Percentiles rank a stretch among this genome's conserved stretches.
These are phyloP conservation scores for Diplogelasinospora grovesii DNA, from an alignment of 495 filamentous ascomycete species.

Conservation along the genomic window DNA sequence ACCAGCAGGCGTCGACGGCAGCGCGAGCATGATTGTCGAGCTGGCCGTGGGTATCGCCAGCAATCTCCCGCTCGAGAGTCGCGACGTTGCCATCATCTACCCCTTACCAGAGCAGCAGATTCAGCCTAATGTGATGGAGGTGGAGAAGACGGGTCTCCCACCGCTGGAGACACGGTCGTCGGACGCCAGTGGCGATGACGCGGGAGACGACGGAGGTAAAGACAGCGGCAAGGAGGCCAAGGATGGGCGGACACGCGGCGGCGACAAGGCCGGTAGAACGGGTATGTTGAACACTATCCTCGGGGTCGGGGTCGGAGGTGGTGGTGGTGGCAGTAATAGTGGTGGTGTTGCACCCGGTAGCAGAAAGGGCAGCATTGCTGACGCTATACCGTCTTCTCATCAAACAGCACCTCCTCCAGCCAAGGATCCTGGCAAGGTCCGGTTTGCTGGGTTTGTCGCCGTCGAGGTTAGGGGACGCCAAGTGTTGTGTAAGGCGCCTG, in stretches of 20 bases:
- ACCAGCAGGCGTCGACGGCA: constrained; percentile 68
- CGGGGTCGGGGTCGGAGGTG: too few species aligned
- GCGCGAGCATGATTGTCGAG: constrained; percentile 87
- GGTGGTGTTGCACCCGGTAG: constrained; percentile 21
- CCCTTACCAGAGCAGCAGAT: constrained; percentile 65
- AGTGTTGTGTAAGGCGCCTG: constrained; percentile 82
- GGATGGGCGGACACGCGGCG: constrained; percentile 26
- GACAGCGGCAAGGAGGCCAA: constrained; percentile 33
- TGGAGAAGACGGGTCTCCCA: constrained; percentile 66
- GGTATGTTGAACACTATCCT: constrained; percentile 29
- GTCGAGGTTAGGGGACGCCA: constrained; percentile 80
- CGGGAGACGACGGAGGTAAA: constrained; percentile 38
- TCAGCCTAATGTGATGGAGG: constrained; percentile 69
- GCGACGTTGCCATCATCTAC: constrained; percentile 85
- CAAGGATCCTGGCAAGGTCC: constrained; percentile 51
- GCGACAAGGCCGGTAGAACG: constrained; percentile 36
- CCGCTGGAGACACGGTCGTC: constrained; percentile 53
- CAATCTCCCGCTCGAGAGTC: constrained; percentile 84
- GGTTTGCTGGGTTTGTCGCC: constrained; percentile 78
- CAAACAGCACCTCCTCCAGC: constrained; percentile 34
- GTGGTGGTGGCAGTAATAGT: constrained; percentile 14
- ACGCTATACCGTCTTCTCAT: constrained; percentile 21
- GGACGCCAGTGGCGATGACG: constrained; percentile 42
- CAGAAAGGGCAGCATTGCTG: constrained; percentile 32
- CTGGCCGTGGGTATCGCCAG: constrained; percentile 78